Evolutionary conservation across 1,139 yeast species (phyloP).

Genomic region (Wickerhamomyces sp.): DNA sequence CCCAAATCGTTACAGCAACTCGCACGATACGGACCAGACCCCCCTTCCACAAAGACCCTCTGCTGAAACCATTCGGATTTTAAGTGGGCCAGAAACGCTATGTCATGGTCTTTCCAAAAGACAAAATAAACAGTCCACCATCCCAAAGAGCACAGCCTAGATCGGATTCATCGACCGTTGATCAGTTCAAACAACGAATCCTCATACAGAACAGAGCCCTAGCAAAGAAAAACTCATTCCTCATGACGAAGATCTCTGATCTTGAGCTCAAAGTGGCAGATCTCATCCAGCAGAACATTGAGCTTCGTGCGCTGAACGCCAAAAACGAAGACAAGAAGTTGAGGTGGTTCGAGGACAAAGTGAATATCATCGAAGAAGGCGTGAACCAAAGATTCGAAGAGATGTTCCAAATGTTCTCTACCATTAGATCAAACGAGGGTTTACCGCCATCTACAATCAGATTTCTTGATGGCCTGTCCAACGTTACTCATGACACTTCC

Average conservation of each 20-base stretch:
- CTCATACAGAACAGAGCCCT: slow-evolving; percentile 45
- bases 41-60: no score
- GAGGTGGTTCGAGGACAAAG: slow-evolving; percentile 29
- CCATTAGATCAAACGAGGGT: slow-evolving; percentile 32
- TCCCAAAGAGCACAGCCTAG: slow-evolving; percentile 3
- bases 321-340: slow-evolving; percentile 27
- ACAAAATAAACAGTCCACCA: slow-evolving; percentile 16
- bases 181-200: slow-evolving; percentile 25
- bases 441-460: slow-evolving; percentile 22
- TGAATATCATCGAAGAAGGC: slow-evolving; percentile 35
- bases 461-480: slow-evolving; percentile 4
- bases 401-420: slow-evolving; percentile 35
- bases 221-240: slow-evolving; percentile 49
- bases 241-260: slow-evolving; percentile 43
- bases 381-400: slow-evolving; percentile 41
- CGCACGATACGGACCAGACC: no score
- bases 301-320: slow-evolving; percentile 31
- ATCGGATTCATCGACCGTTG: slow-evolving; percentile 8
- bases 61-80: no score
- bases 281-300: slow-evolving; percentile 42
- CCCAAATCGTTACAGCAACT: no score
- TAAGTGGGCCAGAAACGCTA: background rate
- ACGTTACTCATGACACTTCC: slow-evolving; percentile 2
- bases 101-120: slow-evolving; percentile 21
- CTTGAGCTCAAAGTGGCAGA: slow-evolving; percentile 45